Base-by-base conservation (phyloP, 2,329 filamentous ascomycete species). In the Paecilomyces sp. region DNA sequence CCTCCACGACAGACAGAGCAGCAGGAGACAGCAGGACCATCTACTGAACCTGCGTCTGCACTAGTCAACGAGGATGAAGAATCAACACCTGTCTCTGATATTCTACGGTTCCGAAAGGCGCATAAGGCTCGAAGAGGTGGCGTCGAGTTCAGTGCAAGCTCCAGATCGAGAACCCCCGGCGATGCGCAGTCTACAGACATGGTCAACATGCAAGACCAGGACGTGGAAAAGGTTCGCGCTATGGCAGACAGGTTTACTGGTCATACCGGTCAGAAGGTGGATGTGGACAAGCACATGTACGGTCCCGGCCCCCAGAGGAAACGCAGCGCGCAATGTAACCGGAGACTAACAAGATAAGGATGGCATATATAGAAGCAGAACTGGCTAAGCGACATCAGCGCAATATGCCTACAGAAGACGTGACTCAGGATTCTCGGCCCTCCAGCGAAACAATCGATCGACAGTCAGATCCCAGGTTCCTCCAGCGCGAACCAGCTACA, bases 281-380 rank as follows among this genome's bases (percentile, higher is more conserved):
- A 86, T 59, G 78, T 80, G 41, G 83, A 87, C 68, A 83, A 80
- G 71, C 84, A 88, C 72, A 86, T 88, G 85, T 88, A 81, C 80
- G 84, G 79, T 58, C 55, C 58, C 57, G 36, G 54, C 47, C 57
- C 18, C 15, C 11, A 22, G 15, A 60, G 4, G 33, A 36, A 6
- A 5, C 36, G 58, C 33, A 41, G 41, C 31, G 36, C 58, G 50
- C 54, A 65, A 64, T 60, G 52, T 58, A 51, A 66, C 71, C 67
- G 66, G 64, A 62, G 68, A 76, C 83, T 88, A 82, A 88, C 83
- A 75, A 75, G 77, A 78, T 81, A 82, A 88, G 85, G 84, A 83
- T 83, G 78, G 81, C 80, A 66, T 88, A 83, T 77, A 82, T 88
- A 88, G 85, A 87, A 71, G 81, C 83, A 62, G 84, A 86, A 72